Base-by-base conservation (phyloP, 352 stramenopile species). In the Globisporangium cederbergense region DNA sequence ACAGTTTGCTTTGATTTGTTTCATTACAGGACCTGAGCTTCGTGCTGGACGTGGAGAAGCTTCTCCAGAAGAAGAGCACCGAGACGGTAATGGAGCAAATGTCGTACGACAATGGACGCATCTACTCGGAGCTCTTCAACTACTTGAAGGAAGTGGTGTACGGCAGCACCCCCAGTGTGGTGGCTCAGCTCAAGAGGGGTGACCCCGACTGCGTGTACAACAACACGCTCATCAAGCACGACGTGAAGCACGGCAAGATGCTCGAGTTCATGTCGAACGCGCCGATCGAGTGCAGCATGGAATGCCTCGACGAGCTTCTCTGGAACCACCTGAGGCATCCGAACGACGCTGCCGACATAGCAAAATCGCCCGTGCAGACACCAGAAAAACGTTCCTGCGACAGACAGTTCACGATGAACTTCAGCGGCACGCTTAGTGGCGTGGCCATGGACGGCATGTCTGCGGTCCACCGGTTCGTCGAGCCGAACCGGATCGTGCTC, bases 221-320 rank as follows among this genome's bases (percentile, higher is more conserved):
- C n/a, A 52, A 59, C 22, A 65, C 47, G 36, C 22, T 30, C 22
- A 7, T 59, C 9, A 52, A 34, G 50, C 18, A 51, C 25, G 59
- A 65, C 22, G 20, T 51, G 36, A 36, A 40, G 8, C 34, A 51
- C 7, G 59, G 59, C 10, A 45, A 58, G 36, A 52, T 18, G 47
- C 40, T 65, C 47, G 47, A 47, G 51, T 58, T 58, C 54, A 56
- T 42, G 47, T 58, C 59, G 30, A 65, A 53, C 10, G 42, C 59
- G 8, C 59, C 59, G 4, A n/a, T 53, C 18, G 6, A 30, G 13
- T 51, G 49, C 49, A 30, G 9, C 11, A 13, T 58, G 18, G 11
- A 13, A 4, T 34, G 32, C 16, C 22, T 65, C 18, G 47, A 58
- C 18, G 59, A 47, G 36, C 34, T 38, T 0, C 38, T 65, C 14